Evolutionary conservation across 306 rosid genomes (phyloP), one percentile per base, ranked within the genome.

Genomic region (Prunus persica): DNA sequence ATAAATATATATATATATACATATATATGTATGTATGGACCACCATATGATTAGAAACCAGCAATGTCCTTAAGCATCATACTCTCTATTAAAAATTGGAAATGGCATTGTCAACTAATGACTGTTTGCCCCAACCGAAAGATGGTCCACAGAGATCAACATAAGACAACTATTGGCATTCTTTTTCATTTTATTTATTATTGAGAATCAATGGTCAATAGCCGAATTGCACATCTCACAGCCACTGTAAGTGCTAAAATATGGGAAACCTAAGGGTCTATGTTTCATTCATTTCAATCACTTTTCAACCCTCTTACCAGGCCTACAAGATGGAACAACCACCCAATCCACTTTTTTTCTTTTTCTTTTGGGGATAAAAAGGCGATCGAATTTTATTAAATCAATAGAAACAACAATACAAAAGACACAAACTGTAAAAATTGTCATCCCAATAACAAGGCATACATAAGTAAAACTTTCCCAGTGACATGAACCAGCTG

Each of bases 161-260:
- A 38, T 38, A 38, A 38, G 43, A 38, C 43, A 38, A 38, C 43
- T 65, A 72, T 13, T 14, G 52, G n/a, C 34, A 41, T 19, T 50
- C 50, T 11, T 67, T 8, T 10, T 25, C 15, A 3, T 11, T 20
- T 16, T 27, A 6, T 8, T 45, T 41, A 5, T 67, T 57, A 38
- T 6, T 38, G 43, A 7, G 8, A 27, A 41, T 19, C 25, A 34
- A 6, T 65, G 52, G 70, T 66, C 74, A 64, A 28, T 72, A n/a
- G 69, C 65, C 30, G 56, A 27, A 11, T 22, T 55, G 64, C 56
- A 61, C 45, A 27, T 55, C 60, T 83, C 81, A 76, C 65, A 66
- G 27, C 81, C 84, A 30, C 60, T 58, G 56, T 22, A 46, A 57
- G 83, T 79, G 80, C 75, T 47, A n/a, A 41, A 16, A 63, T 63